Base-by-base conservation (phyloP, 495 filamentous ascomycete species). In the Symbiotaphrina buchneri region DNA sequence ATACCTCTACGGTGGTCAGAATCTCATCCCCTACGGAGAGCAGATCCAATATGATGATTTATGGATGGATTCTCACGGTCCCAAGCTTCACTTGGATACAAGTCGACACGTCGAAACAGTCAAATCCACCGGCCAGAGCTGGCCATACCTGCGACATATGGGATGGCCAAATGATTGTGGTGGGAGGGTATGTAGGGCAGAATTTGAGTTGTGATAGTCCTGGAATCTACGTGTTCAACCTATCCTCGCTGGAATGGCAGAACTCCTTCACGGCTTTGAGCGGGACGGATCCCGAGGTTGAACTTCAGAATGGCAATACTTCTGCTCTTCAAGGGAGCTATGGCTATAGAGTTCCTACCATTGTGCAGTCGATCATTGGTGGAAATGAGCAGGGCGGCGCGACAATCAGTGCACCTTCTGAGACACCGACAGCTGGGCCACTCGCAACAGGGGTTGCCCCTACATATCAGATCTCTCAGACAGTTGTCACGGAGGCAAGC, bases 61-160 rank as follows among this genome's bases (percentile, higher is more conserved):
- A 54, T 81, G 71, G 65, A 54, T 81, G 71, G 65, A 76, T 82
- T 31, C 56, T 83, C 15, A 72, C 68, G n/a, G 58, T 83, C 28
- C 76, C 77, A 0, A 51, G 59, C 7, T 75, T 83, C 40, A 74
- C 65, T 1, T 81, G 76, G 76, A 68, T 80, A 27, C 44, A 65
- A 36, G 70, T 78, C 21, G 54, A 71, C 31, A 49, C 47, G 21
- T 35, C 41, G 7, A 47, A 46, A 0, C 58, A 66, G 43, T 55
- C 56, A 3, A 51, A 64, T 6, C 74, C 74, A 0, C 52, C 59
- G n/a, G 60, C 61, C 3, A 55, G 76, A 19, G 68, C 70, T 22
- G 75, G 75, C 2, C 74, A 79, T 41, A 63, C 65, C 2, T 80
- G 75, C 45, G 59, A 65, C 26, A 53, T 77, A 16, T 70, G 66